Evolutionary conservation across 371 early-diverging fungal species (phyloP).

Genomic region (Mucor sp.): DNA sequence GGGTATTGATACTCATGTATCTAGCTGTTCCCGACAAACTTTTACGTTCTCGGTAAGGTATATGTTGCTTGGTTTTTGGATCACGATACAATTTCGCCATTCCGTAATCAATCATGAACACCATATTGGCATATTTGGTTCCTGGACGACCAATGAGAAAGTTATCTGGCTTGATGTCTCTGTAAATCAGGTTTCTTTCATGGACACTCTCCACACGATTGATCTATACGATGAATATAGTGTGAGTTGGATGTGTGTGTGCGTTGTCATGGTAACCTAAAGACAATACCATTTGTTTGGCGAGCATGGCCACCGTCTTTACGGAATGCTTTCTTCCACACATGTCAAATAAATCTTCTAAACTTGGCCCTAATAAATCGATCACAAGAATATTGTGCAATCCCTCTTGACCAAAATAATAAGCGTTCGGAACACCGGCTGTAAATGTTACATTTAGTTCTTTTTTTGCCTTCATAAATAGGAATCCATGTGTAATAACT

Average conservation of each 20-base stretch:
- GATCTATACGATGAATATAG: conserved; percentile 52
- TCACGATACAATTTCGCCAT: conserved; percentile 95
- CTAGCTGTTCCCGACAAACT: conserved; percentile 94
- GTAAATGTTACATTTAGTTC: not conserved
- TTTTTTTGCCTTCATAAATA: not conserved
- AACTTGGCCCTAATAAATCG: conserved; percentile 93
- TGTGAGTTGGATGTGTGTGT: no score
- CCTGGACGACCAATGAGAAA: conserved; percentile 88
- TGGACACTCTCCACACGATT: conserved; percentile 94
- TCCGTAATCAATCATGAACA: conserved; percentile 92
- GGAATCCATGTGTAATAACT: conserved; percentile 21
- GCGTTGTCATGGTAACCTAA: no score
- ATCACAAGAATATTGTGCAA: conserved; percentile 94
- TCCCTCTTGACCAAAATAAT: conserved; percentile 95
- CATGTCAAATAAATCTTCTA: conserved; percentile 96
- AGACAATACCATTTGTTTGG: conserved; percentile 85
- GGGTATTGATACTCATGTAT: conserved; percentile 96
- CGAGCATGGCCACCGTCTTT: conserved; percentile 94
- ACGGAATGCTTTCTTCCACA: conserved; percentile 88
- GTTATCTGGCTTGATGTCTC: conserved; percentile 99
- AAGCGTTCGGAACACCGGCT: conserved; percentile 86
- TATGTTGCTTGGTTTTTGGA: conserved; percentile 89
- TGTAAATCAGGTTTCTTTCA: conserved; percentile 95
- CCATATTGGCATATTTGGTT: conserved; percentile 60
- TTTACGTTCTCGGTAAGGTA: conserved; percentile 88